phyloP scores from a whole-genome alignment of 192 early-diverging fungal genomes.

The Thoreauomyces humboldtii region DNA sequence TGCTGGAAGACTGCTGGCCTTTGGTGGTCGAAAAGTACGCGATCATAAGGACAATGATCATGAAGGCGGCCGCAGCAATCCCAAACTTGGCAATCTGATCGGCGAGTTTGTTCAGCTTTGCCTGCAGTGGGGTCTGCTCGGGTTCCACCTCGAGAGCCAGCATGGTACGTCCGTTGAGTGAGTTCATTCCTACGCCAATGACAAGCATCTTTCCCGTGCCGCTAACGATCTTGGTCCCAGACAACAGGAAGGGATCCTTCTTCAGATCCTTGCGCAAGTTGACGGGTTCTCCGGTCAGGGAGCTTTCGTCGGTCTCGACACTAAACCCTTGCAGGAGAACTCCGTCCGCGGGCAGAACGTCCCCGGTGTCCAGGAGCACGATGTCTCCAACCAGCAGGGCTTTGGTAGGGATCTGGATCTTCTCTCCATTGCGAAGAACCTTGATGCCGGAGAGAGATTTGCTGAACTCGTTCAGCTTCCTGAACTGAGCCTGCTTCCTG shows the following conservation, averaged over 20 bases:
- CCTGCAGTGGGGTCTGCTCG: constrained; percentile 89
- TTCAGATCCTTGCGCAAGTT: constrained; percentile 69
- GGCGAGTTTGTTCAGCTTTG: constrained; percentile 84
- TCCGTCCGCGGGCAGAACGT: constrained; percentile 94
- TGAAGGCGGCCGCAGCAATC: constrained; percentile 74
- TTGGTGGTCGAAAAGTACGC: constrained; percentile 67
- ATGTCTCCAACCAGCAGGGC: constrained; percentile 92
- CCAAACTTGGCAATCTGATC: constrained; percentile 94
- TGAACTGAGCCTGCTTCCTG: constrained; percentile 54
- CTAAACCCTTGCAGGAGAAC: constrained; percentile 77
- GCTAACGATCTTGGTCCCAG: constrained; percentile 87
- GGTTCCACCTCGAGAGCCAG: constrained; percentile 81
- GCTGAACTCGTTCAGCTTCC: constrained; percentile 46
- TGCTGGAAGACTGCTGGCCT: constrained; percentile 2
- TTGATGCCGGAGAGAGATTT: constrained; percentile 35
- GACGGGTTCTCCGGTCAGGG: constrained; percentile 89
- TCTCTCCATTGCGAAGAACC: constrained; percentile 71
- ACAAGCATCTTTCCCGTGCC: constrained; percentile 85
- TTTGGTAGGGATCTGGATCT: constrained; percentile 69
- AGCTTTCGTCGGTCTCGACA: constrained; percentile 83
- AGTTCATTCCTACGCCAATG: constrained; percentile 80
- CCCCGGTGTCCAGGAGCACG: constrained; percentile 81
- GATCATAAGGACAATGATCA: constrained; percentile 86
- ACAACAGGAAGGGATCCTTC: constrained; percentile 85
- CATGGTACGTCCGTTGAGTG: constrained; percentile 85